Evolutionary conservation across 306 rosid species (phyloP).

Genomic region (Cicer chorassanicum): DNA sequence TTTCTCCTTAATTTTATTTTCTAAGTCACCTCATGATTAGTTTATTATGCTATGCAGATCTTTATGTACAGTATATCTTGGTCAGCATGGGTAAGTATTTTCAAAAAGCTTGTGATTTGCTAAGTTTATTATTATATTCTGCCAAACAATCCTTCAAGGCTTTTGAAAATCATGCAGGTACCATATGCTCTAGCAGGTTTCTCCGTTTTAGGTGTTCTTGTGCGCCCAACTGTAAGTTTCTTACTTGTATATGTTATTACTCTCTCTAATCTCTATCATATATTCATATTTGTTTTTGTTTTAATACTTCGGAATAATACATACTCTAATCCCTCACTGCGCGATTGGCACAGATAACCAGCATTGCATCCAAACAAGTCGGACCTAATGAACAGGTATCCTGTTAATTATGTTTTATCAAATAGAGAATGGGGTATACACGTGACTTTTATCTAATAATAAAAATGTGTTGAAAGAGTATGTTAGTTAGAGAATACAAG

Average conservation of each 20-base stretch:
- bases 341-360: slow-evolving; percentile 62
- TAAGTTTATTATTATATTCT: neutral
- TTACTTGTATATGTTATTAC: neutral
- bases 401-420: neutral
- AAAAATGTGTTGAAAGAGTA: neutral
- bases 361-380: slow-evolving; percentile 89
- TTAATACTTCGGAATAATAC: slow-evolving; percentile 4
- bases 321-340: slow-evolving; percentile 29
- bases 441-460: neutral
- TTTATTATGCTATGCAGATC: slow-evolving; percentile 57
- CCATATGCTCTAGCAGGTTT: slow-evolving; percentile 71
- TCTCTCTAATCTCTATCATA: neutral
- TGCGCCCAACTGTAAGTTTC: slow-evolving; percentile 71
- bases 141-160: slow-evolving; percentile 22
- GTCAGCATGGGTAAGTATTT: slow-evolving; percentile 77
- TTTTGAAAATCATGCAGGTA: slow-evolving; percentile 65
- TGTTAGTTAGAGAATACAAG: neutral
- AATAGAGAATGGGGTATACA: neutral
- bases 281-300: slow-evolving; percentile 7
- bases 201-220: slow-evolving; percentile 54
- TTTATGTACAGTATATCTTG: slow-evolving; percentile 68
- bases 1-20: neutral
- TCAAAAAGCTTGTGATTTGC: slow-evolving; percentile 7
- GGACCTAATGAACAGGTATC: slow-evolving; percentile 78
- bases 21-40: neutral